Conservation (phyloP, 208 protist genomes). For the Phytomonas sp. region DNA sequence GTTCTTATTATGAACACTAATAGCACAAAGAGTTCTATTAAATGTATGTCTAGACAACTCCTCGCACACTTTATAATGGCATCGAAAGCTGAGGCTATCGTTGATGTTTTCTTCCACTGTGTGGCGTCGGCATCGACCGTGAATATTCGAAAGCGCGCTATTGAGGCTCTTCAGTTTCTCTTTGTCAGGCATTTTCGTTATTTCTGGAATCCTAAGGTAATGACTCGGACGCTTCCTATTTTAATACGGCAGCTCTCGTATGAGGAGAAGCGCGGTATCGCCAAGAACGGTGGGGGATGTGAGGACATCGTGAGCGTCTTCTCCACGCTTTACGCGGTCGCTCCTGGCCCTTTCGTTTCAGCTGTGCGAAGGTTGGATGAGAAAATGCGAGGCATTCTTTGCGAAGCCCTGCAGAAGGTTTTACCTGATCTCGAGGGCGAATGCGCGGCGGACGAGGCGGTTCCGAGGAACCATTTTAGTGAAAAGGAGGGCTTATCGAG, state of each 20-base stretch:
- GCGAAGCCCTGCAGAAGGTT: not conserved
- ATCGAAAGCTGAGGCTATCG: not conserved
- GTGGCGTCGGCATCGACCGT: not conserved
- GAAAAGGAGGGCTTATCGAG: not conserved
- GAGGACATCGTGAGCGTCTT: not conserved
- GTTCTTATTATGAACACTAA: not conserved
- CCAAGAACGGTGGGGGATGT: not conserved
- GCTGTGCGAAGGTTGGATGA: not conserved
- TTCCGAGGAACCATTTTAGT: not conserved
- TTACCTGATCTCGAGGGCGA: not conserved
- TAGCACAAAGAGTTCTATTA: not conserved
- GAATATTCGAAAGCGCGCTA: not conserved
- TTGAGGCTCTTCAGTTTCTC: not conserved
- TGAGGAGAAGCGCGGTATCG: not conserved
- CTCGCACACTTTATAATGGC: not conserved
- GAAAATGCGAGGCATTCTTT: not conserved
- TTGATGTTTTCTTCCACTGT: not conserved
- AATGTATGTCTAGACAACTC: not conserved
- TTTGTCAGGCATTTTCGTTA: not conserved
- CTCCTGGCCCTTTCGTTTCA: not conserved
- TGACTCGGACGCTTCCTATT: not conserved
- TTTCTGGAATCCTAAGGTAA: not conserved
- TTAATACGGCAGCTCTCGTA: not conserved
- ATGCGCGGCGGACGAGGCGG: not conserved
- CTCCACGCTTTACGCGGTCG: not conserved